Percentiles rank a stretch among this genome's conserved stretches.
phyloP scores from a whole-genome alignment of 1,284 basidiomycete species.

The Marasmius sp. region DNA sequence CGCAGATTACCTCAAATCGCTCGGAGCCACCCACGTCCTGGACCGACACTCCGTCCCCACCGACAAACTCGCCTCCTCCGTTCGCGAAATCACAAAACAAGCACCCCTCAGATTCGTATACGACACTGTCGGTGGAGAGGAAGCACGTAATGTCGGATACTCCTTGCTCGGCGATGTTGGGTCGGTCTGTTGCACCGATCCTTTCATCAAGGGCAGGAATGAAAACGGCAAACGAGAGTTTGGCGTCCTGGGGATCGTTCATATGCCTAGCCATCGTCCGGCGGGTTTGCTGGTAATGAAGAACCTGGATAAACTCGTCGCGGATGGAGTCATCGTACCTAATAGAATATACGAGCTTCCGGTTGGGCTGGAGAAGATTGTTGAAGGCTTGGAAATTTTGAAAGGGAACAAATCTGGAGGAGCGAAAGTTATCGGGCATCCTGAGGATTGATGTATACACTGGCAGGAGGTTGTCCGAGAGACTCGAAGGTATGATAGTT shows the following conservation, averaged over 20 bases:
- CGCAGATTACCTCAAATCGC: constrained; percentile 1
- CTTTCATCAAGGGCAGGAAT: constrained; percentile 8
- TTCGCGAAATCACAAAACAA: background rate
- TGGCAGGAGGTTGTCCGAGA: too few relatives aligned
- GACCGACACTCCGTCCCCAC: constrained; percentile 3
- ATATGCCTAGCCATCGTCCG: background rate
- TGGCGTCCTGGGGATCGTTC: background rate
- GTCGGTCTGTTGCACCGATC: constrained; percentile 10
- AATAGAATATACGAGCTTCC: constrained; percentile 10
- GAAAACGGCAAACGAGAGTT: background rate
- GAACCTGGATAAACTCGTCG: constrained; percentile 13
- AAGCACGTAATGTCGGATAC: constrained; percentile 16
- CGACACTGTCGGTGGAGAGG: background rate
- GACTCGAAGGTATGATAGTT: too few relatives aligned
- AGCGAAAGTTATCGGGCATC: constrained; percentile 12
- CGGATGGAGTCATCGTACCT: constrained; percentile 18
- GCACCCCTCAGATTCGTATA: background rate
- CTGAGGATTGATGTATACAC: background rate
- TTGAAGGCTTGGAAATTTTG: constrained; percentile 12
- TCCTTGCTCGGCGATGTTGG: constrained; percentile 14
- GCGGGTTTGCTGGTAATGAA: constrained; percentile 13
- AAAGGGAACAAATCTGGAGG: constrained; percentile 13
- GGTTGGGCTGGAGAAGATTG: constrained; percentile 14
- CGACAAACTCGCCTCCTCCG: background rate
- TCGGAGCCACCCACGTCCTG: constrained; percentile 8